Evolutionary conservation across 352 stramenopile species (phyloP), one percentile per base, ranked within the genome.

Genomic region (Pythium sukuiense): DNA sequence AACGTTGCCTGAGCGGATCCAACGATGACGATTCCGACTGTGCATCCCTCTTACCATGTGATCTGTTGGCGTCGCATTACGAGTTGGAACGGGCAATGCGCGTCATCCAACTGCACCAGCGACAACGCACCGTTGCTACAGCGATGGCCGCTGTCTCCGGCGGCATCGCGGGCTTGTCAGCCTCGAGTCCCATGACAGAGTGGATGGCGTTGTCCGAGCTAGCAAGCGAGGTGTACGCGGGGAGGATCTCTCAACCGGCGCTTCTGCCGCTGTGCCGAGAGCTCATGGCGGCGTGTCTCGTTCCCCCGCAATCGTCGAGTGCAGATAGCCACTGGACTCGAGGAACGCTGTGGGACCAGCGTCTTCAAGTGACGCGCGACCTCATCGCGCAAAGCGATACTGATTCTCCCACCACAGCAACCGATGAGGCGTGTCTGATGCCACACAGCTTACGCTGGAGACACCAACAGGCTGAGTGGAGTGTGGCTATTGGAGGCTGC

Each of bases 41-140:
- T 30, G n/a, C 45, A 5, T 48, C 41, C 4, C 18, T 48, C 0
- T 11, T 52, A 20, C 20, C 45, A 20, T 52, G 45, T 14, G 79
- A 89, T 49, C 26, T 86, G 20, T 61, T 84, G 18, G 58, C 73
- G 2, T 89, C 79, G 6, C 70, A 86, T 16, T 70, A 66, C 30
- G 81, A 89, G 37, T 33, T 72, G 45, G 59, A 72, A 18, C 41
- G 59, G 13, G 53, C 54, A 0, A 52, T 61, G 13, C 54, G 53
- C 1, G 3, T 59, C 5, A 56, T 67, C 3, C 59, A 64, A 45
- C 65, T 72, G 4, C 65, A 72, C 49, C 65, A 72, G 46, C 59
- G 59, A 14, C 53, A 63, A 18, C 59, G 59, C 14, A 46, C 54
- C 13, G 20, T 67, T 1, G 59, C 59, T 3, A 60, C 65, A 13